Base-by-base conservation (phyloP, 2,329 filamentous ascomycete species). In the Hyphodiscus sp. region DNA sequence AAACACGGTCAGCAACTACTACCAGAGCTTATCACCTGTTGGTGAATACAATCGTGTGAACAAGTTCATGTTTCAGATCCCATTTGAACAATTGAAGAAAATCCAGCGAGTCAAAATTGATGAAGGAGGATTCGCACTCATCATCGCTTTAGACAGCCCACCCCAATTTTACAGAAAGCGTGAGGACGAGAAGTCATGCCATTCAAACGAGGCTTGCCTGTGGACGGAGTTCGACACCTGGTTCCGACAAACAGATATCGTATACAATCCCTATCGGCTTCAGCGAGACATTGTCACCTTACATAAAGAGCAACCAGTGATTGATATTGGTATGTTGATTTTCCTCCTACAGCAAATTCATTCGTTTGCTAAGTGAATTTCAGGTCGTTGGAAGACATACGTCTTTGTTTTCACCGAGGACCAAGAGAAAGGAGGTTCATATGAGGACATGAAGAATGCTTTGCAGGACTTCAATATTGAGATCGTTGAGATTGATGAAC, bases 381-480 rank as follows among this genome's bases (percentile, higher is more conserved):
- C 23, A 78, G 79, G 80, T 33, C 75, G 77, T n/a, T 87, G 84
- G 84, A 82, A 79, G 16, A 77, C 76, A 0, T 83, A 85, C 61
- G 70, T 73, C 5, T 68, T 86, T 11, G 71, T 68, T 0, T 78
- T 84, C 48, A 59, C 69, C 1, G 65, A 66, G 45, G 44, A 58
- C 13, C 62, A 65, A n/a, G 53, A 63, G 4, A 61, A 68, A 8
- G 20, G 44, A 2, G 33, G 43, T 19, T n/a, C 46, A 10, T 66
- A 53, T 41, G 43, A 53, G 1, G 41, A 54, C 9, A 60, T 68
- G 29, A 59, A 59, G 42, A 46, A 61, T 11, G 59, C 65, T 18
- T 73, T 96, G 0, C 72, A 74, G 11, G 87, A 95, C 58, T 87
- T 87, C 71, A 95, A 95, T 55, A 76, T 96, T 47, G 65, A 71